Evolutionary conservation across 2,329 filamentous ascomycete species (phyloP).

Genomic region (Penicillium oxalicum): DNA sequence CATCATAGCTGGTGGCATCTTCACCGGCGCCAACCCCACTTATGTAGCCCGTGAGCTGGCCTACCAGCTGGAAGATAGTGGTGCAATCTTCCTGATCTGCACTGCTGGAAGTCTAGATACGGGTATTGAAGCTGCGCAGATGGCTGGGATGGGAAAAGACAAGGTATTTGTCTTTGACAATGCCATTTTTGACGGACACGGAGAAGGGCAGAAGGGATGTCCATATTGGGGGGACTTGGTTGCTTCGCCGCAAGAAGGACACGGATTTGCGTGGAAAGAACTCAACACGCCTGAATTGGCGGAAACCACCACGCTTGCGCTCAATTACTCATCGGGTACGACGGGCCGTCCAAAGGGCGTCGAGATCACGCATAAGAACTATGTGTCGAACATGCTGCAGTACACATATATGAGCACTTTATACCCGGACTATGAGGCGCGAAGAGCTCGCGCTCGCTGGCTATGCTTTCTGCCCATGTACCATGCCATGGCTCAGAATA

Average conservation of each 20-base stretch:
- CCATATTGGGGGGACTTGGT: constrained; percentile 62
- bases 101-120: constrained; percentile 55
- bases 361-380: constrained; percentile 70
- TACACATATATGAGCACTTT: constrained; percentile 46
- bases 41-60: constrained; percentile 67
- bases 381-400: constrained; percentile 64
- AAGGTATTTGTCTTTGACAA: constrained; percentile 63
- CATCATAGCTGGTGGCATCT: constrained; percentile 71
- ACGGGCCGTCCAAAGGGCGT: constrained; percentile 82
- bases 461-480: constrained; percentile 73
- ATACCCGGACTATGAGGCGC: constrained; percentile 46
- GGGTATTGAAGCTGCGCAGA: constrained; percentile 59
- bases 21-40: constrained; percentile 67
- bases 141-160: constrained; percentile 50
- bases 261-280: constrained; percentile 56
- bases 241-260: constrained; percentile 46
- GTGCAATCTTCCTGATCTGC: constrained; percentile 58
- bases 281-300: constrained; percentile 38
- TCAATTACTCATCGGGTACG: constrained; percentile 71
- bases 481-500: constrained; percentile 67
- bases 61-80: constrained; percentile 68
- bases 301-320: constrained; percentile 45
- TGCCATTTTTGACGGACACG: constrained; percentile 42
- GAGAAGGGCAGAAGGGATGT: constrained; percentile 37
- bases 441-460: constrained; percentile 38